phyloP scores from a whole-genome alignment of 441 rosid species.

The Syzygium malaccense region DNA sequence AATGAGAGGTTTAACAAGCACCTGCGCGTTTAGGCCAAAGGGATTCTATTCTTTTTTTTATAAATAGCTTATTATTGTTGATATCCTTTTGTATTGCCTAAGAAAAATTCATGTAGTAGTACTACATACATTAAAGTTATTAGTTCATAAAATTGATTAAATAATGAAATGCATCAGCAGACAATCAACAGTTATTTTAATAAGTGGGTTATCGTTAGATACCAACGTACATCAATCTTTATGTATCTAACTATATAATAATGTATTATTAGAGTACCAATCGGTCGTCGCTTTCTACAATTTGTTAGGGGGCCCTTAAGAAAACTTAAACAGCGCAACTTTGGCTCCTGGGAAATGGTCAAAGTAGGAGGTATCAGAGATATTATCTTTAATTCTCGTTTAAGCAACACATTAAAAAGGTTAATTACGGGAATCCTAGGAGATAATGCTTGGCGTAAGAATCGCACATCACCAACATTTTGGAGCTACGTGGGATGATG shows the following conservation, averaged over 20 bases:
- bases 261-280: not conserved
- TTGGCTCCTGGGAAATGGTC: conserved; percentile 15
- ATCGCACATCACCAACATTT: not conserved
- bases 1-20: not conserved
- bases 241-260: not conserved
- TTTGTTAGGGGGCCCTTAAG: not conserved
- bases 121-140: not conserved
- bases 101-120: not conserved
- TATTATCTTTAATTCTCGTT: conserved; percentile 13
- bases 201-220: not conserved
- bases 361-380: conserved; percentile 2
- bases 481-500: conserved; percentile 22
- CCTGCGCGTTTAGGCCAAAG: not conserved
- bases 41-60: not conserved
- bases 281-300: not conserved
- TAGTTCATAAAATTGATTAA: not conserved
- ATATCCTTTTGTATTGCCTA: not conserved
- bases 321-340: conserved; percentile 7
- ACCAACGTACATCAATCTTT: not conserved
- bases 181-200: not conserved
- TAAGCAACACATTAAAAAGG: conserved; percentile 13
- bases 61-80: not conserved
- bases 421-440: conserved; percentile 23
- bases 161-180: not conserved
- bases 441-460: conserved; percentile 11